Conservation (phyloP, 139 green algal species). For the Nannochloris sp. region DNA sequence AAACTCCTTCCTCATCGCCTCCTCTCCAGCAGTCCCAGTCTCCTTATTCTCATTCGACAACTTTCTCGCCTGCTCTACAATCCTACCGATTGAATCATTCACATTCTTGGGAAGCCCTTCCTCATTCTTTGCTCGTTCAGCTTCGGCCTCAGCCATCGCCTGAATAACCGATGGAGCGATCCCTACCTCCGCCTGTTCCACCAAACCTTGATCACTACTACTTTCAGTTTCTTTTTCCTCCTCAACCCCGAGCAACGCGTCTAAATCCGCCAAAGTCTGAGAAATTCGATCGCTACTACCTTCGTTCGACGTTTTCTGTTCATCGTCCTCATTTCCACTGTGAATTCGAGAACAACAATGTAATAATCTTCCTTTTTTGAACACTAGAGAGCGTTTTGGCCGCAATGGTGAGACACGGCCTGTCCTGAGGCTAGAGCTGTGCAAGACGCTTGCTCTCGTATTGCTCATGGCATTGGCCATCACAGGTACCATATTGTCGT, state of each 20-base stretch:
- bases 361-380: too few relatives aligned
- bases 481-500: too few relatives aligned
- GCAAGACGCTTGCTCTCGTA: too few relatives aligned
- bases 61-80: slow-evolving; percentile 34
- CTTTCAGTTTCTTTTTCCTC: slow-evolving; percentile 39
- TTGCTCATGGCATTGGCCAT: too few relatives aligned
- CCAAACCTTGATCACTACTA: slow-evolving; percentile 7
- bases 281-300: slow-evolving; percentile 25
- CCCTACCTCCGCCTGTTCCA: not conserved
- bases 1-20: slow-evolving; percentile 57
- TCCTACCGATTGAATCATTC: slow-evolving; percentile 12
- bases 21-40: slow-evolving; percentile 7
- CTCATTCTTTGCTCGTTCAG: slow-evolving; percentile 14
- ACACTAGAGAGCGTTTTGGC: too few relatives aligned
- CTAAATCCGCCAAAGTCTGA: slow-evolving; percentile 56
- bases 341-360: not conserved
- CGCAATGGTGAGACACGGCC: too few relatives aligned
- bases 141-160: slow-evolving; percentile 32
- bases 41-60: slow-evolving; percentile 30
- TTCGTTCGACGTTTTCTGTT: not conserved
- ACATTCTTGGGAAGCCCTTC: slow-evolving; percentile 7
- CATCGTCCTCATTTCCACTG: not conserved
- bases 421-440: too few relatives aligned
- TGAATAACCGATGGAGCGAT: slow-evolving; percentile 32
- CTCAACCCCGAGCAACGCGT: slow-evolving; percentile 71